Evolutionary conservation across 2,329 filamentous ascomycete species (phyloP).

Genomic region (Pleomassaria siparia): DNA sequence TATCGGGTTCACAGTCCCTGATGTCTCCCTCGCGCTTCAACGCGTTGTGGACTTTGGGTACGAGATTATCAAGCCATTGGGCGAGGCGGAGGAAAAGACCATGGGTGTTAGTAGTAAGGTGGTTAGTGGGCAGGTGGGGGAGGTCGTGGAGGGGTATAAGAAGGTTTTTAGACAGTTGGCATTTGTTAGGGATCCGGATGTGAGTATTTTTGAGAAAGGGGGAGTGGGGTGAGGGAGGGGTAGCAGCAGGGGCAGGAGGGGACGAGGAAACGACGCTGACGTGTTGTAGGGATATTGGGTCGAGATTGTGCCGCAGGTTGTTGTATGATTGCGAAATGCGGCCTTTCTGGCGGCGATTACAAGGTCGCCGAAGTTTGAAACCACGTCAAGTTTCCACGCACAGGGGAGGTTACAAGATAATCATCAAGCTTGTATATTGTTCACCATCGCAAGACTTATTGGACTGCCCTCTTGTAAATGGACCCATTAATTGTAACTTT

Average conservation of each 20-base stretch:
- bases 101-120: slow-evolving; percentile 23
- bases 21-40: slow-evolving; percentile 27
- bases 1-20: slow-evolving; percentile 38
- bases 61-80: slow-evolving; percentile 31
- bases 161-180: slow-evolving; percentile 33
- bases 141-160: slow-evolving; percentile 30
- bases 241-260: too few species aligned
- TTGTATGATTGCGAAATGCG: background rate
- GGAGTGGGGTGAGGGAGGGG: too few species aligned
- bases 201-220: slow-evolving; percentile 14
- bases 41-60: slow-evolving; percentile 24
- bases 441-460: too few species aligned
- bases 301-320: slow-evolving; percentile 29
- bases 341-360: too few species aligned
- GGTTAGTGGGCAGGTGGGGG: slow-evolving; percentile 16
- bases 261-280: slow-evolving; percentile 9
- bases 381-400: too few species aligned
- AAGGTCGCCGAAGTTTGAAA: too few species aligned
- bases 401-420: too few species aligned
- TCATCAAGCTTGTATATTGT: too few species aligned
- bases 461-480: too few species aligned
- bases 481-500: too few species aligned
- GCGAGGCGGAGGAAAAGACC: slow-evolving; percentile 21
- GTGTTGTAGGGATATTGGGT: slow-evolving; percentile 31
- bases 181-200: slow-evolving; percentile 40